Percentiles rank a stretch among this genome's conserved stretches.
Evolutionary conservation across 192 early-diverging fungal genomes (phyloP).

Genomic region (Dissophora ornata): DNA sequence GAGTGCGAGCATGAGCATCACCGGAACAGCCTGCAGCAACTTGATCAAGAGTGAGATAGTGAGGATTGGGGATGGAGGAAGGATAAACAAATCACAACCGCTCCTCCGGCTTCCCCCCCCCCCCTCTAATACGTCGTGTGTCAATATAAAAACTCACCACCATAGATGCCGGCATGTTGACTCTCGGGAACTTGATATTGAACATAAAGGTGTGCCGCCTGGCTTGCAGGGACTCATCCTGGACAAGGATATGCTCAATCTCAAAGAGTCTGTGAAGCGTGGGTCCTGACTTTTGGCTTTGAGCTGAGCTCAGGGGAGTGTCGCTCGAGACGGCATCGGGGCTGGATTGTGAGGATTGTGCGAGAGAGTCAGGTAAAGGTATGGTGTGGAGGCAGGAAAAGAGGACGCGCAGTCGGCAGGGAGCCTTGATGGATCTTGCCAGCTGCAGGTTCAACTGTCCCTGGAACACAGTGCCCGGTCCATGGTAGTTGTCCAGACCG

Average conservation of each 20-base stretch:
- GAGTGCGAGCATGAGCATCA: too few relatives aligned
- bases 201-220: slow-evolving; percentile 49
- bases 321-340: slow-evolving; percentile 1
- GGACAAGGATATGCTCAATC: slow-evolving; percentile 26
- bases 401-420: slow-evolving; percentile 36
- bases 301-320: slow-evolving; percentile 2
- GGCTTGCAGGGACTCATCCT: slow-evolving; percentile 26
- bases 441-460: slow-evolving; percentile 48
- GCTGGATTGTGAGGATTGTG: not conserved
- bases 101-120: too few relatives aligned
- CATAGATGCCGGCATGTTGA: slow-evolving; percentile 45
- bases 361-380: not conserved
- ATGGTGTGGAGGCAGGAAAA: slow-evolving; percentile 33
- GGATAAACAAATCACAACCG: too few relatives aligned
- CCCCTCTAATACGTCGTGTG: too few relatives aligned
- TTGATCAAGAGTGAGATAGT: not conserved
- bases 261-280: slow-evolving; percentile 30
- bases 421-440: slow-evolving; percentile 15
- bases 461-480: slow-evolving; percentile 49
- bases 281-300: too few relatives aligned
- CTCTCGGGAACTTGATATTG: slow-evolving; percentile 45
- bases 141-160: slow-evolving; percentile 14
- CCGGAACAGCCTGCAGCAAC: too few relatives aligned
- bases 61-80: too few relatives aligned
- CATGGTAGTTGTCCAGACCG: slow-evolving; percentile 49